Base-by-base conservation (phyloP, 768 basidiomycete genomes). In the Russula ochroleuca region DNA sequence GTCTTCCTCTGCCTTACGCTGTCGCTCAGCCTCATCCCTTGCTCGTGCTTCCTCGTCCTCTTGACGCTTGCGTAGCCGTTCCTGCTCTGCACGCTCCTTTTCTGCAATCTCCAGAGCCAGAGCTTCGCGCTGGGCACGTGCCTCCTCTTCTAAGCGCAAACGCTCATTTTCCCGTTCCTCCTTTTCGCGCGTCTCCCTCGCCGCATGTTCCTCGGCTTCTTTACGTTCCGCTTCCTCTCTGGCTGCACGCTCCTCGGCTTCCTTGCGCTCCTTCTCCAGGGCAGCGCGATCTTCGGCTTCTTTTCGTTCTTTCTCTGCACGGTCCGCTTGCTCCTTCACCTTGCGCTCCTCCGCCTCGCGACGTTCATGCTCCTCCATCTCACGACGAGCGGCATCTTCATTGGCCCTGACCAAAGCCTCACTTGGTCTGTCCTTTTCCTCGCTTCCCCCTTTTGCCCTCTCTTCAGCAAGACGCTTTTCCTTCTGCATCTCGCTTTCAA, bases 401-500 rank as follows among this genome's bases (percentile, higher is more conserved):
- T 74, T 72, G 41, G 65, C 69, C 69, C 70, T 70, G 51, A n/a
- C 13, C 13, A 33, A 47, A 19, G 28, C 28, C 15, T 64, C 68
- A 69, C 58, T 78, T 75, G 69, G 73, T 76, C 70, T 77, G 75
- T 57, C 76, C 73, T 59, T 75, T 70, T 64, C 76, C 73, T 51
- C 76, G 76, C 67, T 74, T 67, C 80, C 80, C 23, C 79, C 77
- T 48, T 80, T 80, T 33, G 75, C 81, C 55, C 77, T 74, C 69
- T 80, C 80, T 62, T 78, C 77, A 23, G 78, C 79, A 67, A 80
- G 65, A 13, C 80, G 74, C 72, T 78, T 79, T 68, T 75, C 74
- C 70, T 83, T 83, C 31, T 82, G 80, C 57, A 84, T 81, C 70
- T 79, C 79, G 17, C 77, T 85, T 77, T 92, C 88, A 65, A 92